These are phyloP conservation scores for Didymella sp. DNA, from an alignment of 2,329 filamentous ascomycete species.

Conservation along the genomic window DNA sequence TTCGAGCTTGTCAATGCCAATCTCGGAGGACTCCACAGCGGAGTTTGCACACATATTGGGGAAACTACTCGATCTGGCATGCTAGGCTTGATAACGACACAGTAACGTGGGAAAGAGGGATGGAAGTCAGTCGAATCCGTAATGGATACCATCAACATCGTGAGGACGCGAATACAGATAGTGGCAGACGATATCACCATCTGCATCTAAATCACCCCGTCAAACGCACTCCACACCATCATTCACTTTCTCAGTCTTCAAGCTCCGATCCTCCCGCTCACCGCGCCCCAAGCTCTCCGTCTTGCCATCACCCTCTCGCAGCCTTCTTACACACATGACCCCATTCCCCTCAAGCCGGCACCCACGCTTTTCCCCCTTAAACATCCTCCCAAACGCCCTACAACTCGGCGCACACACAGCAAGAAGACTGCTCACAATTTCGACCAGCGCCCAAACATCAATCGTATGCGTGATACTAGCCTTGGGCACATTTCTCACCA, in stretches of 20 bases:
- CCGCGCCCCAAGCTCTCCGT: no score
- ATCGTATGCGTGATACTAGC: conserved; percentile 43
- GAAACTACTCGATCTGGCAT: no score
- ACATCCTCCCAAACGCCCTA: conserved; percentile 8
- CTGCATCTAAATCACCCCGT: neutral
- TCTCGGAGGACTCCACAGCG: neutral
- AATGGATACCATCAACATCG: neutral
- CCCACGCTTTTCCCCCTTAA: no score
- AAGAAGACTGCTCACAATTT: conserved; percentile 39
- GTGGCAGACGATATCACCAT: neutral
- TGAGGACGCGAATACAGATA: neutral
- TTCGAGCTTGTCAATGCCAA: neutral
- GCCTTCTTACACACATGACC: no score
- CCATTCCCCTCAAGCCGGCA: neutral
- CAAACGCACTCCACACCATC: neutral
- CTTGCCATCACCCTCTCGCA: neutral
- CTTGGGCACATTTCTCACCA: conserved; percentile 30
- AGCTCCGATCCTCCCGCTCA: neutral
- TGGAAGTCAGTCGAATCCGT: no score
- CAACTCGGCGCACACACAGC: conserved; percentile 38
- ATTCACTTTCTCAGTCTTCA: neutral
- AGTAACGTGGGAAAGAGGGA: neutral
- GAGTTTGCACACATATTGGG: neutral
- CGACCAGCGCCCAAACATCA: conserved; percentile 44
- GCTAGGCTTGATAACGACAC: no score